Percentiles rank a stretch among this genome's conserved stretches.
Conservation (phyloP, 1,284 basidiomycete genomes). For the Uromyces viciae-fabae region DNA sequence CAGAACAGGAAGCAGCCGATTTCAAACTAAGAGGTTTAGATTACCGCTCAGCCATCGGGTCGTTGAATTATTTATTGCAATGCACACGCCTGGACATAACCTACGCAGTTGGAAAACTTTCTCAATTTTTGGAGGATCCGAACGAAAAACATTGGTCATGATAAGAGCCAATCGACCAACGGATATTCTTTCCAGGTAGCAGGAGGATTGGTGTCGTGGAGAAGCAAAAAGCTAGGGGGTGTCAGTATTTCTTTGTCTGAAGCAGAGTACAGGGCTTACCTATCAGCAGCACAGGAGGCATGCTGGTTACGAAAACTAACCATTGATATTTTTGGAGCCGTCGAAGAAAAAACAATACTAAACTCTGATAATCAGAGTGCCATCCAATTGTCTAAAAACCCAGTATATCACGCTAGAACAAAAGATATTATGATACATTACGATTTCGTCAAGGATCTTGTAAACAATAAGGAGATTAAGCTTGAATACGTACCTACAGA, state of each 20-base stretch:
- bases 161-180: neutral
- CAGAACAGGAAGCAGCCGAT: no score
- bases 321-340: neutral
- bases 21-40: no score
- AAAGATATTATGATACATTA: slow-evolving; percentile 7
- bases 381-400: neutral
- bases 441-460: slow-evolving; percentile 4
- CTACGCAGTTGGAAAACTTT: slow-evolving; percentile 13
- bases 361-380: slow-evolving; percentile 1
- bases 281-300: slow-evolving; percentile 3
- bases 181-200: neutral
- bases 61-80: neutral
- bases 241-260: slow-evolving; percentile 38
- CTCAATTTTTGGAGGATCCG: neutral
- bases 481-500: neutral
- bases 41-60: neutral
- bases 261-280: slow-evolving; percentile 40
- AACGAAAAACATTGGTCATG: neutral
- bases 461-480: neutral
- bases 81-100: slow-evolving; percentile 24
- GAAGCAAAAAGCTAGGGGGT: slow-evolving; percentile 17
- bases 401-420: neutral
- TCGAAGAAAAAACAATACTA: neutral
- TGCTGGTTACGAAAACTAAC: neutral
- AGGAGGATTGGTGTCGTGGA: slow-evolving; percentile 18